Evolutionary conservation across 768 basidiomycete genomes (phyloP), one percentile per base, ranked within the genome.

Genomic region (Gymnopilus dilepis): DNA sequence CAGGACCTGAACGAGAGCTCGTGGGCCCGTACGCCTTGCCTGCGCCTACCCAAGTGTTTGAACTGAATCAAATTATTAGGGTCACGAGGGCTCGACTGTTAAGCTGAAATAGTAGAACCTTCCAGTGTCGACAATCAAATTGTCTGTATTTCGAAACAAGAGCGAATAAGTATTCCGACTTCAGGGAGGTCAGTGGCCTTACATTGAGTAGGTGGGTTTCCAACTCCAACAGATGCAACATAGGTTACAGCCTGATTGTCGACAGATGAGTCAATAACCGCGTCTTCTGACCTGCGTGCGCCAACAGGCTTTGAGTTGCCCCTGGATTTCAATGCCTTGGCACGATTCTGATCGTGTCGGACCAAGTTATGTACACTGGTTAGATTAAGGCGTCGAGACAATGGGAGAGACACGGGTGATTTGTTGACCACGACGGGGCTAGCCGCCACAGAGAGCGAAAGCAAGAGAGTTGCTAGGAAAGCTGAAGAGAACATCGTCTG

Each of bases 31-130:
- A 90, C 1, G 71, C 9, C 17, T 66, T 74, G 7, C 28, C 64
- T 22, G 88, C 86, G 17, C 88, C 87, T 41, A 90, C 76, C 87
- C 88, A 90, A 22, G 87, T 89, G 74, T 89, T 89, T 17, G 88
- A 87, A 71, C 86, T 87, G 71, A 84, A 85, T 3, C 66, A 88
- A 86, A 53, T 6, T 6, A 47, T 22, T 15, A 22, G 26, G 15
- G 12, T 12, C 89, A 74, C 55, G 89, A 67, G 50, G 90, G 78
- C 4, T 68, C 53, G 69, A 43, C 3, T 47, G 5, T 4, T 11
- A 12, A 47, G 45, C 9, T 9, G 15, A 37, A 11, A 45, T 2
- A 45, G 19, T n/a, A 12, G 7, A 6, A 47, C 45, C 45, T 54
- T 28, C 52, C 52, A 9, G 52, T 54, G 12, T 54, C 52, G 12